Evolutionary conservation across 1,284 basidiomycete genomes (phyloP), one percentile per base, ranked within the genome.

Genomic region (Thecaphora thlaspeos): DNA sequence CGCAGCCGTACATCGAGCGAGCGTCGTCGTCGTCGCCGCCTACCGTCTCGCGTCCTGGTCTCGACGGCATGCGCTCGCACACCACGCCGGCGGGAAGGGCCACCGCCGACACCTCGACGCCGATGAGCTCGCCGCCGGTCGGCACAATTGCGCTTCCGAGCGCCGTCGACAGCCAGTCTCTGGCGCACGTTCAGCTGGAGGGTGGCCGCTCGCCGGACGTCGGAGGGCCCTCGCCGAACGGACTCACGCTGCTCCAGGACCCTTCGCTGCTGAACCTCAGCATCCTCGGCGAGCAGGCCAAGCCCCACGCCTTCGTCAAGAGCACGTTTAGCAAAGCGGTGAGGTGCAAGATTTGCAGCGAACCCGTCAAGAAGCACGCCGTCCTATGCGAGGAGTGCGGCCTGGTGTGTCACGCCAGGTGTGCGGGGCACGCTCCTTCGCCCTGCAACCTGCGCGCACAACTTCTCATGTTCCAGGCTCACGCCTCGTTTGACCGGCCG

Each of bases 291-390:
- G 59, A 53, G 52, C 56, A 54, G 56, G 63, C 56, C 34, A 68
- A 54, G 65, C 63, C 43, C 30, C 92, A 95, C 70, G 84, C 84
- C 7, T 91, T 94, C 73, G 88, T 94, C 41, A 92, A 90, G 81
- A 94, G 90, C 2, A 88, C 88, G 2, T 95, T 95, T 78, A 87
- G 87, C 73, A 93, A 92, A 81, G 91, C 90, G 22, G 88, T 96
- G 79, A 80, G 84, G 12, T 96, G 92, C 80, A 84, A 88, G 43
- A 87, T 95, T 18, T 96, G 92, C 76, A 82, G 86, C 51, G 80
- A 83, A 48, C 84, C 83, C 53, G 88, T 91, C 68, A 91, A 90
- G 82, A 91, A 88, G 80, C 87, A 84, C 55, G 91, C 89, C 0
- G 87, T 92, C 3, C 82, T 95, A 15, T 96, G 92, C 76, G 87